Evolutionary conservation across 257 asterid genomes (phyloP).

Genomic region (Solanum ossicruentum): DNA sequence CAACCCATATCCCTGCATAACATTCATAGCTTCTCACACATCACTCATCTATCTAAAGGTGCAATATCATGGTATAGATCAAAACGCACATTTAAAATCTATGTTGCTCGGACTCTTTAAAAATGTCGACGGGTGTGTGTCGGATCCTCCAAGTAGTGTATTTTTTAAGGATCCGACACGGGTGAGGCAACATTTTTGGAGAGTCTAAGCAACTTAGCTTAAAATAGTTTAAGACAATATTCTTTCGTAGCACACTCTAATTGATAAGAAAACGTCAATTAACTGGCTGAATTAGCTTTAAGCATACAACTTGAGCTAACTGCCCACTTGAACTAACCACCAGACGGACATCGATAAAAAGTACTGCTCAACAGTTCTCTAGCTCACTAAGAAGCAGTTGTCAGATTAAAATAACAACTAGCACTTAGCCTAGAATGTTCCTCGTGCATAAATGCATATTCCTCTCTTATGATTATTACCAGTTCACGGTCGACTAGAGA

Average conservation of each 20-base stretch:
- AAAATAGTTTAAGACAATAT: background rate
- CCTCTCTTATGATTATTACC: background rate
- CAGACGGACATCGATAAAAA: background rate
- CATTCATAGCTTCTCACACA: background rate
- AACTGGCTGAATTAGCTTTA: background rate
- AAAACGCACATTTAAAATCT: background rate
- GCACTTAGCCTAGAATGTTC: background rate
- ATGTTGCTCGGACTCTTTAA: too few relatives aligned
- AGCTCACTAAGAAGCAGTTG: background rate
- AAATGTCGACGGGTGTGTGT: too few relatives aligned
- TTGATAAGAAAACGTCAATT: background rate
- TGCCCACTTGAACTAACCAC: background rate
- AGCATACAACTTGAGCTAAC: background rate
- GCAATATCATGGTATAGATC: background rate
- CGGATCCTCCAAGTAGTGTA: too few relatives aligned
- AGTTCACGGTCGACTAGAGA: background rate
- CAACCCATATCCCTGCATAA: background rate
- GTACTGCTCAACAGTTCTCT: background rate
- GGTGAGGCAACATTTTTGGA: too few relatives aligned
- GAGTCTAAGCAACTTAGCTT: too few relatives aligned
- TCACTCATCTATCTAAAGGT: background rate
- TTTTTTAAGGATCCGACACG: too few relatives aligned
- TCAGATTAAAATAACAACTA: background rate
- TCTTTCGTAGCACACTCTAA: background rate
- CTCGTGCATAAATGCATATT: background rate